phyloP scores from a whole-genome alignment of 2,329 filamentous ascomycete species.

The Apiospora pterosperma region DNA sequence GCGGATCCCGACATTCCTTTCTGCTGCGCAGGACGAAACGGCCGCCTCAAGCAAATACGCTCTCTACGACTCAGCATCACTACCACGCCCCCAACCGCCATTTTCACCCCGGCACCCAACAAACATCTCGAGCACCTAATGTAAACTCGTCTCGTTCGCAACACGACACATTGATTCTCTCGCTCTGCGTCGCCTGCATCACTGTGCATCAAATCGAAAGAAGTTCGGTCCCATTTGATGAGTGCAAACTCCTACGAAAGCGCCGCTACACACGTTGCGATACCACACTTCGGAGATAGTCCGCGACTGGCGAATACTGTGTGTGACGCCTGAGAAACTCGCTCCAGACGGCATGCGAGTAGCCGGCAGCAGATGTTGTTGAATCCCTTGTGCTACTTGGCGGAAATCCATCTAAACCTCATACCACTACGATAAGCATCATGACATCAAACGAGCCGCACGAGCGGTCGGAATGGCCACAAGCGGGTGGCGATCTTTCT shows the following conservation, averaged over 20 bases:
- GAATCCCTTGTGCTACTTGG: neutral
- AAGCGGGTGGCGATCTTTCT: constrained; percentile 34
- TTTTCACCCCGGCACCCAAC: neutral
- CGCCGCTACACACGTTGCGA: neutral
- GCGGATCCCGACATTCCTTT: neutral
- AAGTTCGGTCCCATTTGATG: neutral
- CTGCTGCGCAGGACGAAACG: neutral
- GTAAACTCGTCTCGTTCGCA: neutral
- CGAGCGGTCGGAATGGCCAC: constrained; percentile 17
- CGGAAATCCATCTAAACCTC: neutral
- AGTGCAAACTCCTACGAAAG: neutral
- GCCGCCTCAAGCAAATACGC: neutral
- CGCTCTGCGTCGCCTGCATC: neutral
- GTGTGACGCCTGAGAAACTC: neutral
- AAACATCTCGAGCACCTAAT: neutral
- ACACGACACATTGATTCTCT: neutral
- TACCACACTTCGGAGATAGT: neutral
- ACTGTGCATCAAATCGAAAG: neutral
- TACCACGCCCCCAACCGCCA: neutral
- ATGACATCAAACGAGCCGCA: constrained; percentile 3
- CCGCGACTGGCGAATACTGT: neutral
- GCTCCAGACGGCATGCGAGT: neutral
- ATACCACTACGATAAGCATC: neutral
- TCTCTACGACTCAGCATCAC: neutral
- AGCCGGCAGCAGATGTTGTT: neutral